phyloP scores from a whole-genome alignment of 192 early-diverging fungal species.

The Entomortierella beljakovae region DNA sequence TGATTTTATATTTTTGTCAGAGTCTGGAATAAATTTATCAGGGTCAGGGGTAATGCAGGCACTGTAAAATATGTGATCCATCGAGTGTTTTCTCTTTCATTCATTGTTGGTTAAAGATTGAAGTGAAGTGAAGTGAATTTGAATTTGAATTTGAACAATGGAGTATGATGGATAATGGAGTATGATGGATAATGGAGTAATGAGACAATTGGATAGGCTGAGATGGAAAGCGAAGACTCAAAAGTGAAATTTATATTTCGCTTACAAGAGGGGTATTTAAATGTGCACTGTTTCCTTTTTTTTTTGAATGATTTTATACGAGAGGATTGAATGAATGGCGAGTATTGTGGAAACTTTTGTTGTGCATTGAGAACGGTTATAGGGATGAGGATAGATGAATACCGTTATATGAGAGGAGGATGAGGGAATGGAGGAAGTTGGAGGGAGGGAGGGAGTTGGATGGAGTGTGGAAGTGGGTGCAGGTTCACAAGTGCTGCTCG shows the following conservation, averaged over 20 bases:
- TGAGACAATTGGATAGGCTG: not conserved
- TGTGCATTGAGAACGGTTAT: not conserved
- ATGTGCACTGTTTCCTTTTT: not conserved
- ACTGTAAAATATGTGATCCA: too few relatives aligned
- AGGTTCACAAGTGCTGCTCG: conserved; percentile 25
- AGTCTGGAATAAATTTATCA: too few relatives aligned
- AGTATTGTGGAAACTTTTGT: not conserved
- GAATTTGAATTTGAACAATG: not conserved
- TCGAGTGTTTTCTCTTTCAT: too few relatives aligned
- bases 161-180: not conserved
- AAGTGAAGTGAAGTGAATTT: not conserved
- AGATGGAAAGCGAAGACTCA: not conserved
- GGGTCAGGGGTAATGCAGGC: too few relatives aligned
- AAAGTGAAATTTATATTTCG: not conserved
- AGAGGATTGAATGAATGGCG: not conserved
- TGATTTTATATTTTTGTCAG: not conserved
- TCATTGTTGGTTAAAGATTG: too few relatives aligned
- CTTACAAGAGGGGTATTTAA: not conserved
- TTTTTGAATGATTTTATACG: not conserved
- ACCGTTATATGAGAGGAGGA: conserved; percentile 6
- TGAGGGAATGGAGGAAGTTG: conserved; percentile 10
- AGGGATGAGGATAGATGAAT: not conserved
- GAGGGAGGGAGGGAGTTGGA: not conserved
- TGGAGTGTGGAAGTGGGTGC: conserved; percentile 7
- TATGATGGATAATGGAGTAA: not conserved